Base-by-base conservation (phyloP, 345 rosid genomes). In the Populus simonii region DNA sequence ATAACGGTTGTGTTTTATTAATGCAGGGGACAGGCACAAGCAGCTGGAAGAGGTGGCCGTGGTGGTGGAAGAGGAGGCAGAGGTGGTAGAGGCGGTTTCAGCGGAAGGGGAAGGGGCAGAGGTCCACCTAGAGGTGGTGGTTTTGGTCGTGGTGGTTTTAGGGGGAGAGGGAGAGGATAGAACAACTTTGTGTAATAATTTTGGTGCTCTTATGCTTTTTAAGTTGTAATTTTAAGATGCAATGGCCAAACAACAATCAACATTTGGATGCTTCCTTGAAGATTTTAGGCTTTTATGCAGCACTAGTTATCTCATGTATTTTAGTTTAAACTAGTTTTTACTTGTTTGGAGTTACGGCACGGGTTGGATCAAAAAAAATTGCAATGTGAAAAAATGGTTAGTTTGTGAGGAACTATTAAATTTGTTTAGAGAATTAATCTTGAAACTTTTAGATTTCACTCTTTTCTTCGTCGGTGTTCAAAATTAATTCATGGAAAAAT, bases 101-200 rank as follows among this genome's bases (percentile, higher is more conserved):
- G 97, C 51, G 93, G 94, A 33, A 86, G 84, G 36, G 86, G 94
- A 33, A 87, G 84, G 36, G 86, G 98, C 71, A 82, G 94, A 71
- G 92, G 89, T 47, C 78, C 81, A 68, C 84, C 89, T 33, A 70
- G 92, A 80, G 91, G 98, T 74, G 91, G 81, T 11, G 84, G 89
- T 53, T 78, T 89, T n/a, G 89, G 94, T 35, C 79, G 90, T 29
- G 89, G 94, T 18, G 97, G 93, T 68, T 89, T 89, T 79, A 82
- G 97, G 86, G 98, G 96, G 57, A 80, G 92, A 79, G 91, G 98
- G 66, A 80, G 88, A 73, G 87, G 8, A 2, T 89, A 87, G 88
- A 78, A 75, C 39, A 43, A 33, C 68, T 66, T 61, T 74, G 18
- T 78, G 87, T 86, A 47, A 74, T 55, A 38, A 57, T 41, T 45